Percentiles rank a stretch among this genome's conserved stretches.
These are phyloP conservation scores for Cryptosporidium bovis DNA, from an alignment of 169 alveolate genomes.

Conservation along the genomic window DNA sequence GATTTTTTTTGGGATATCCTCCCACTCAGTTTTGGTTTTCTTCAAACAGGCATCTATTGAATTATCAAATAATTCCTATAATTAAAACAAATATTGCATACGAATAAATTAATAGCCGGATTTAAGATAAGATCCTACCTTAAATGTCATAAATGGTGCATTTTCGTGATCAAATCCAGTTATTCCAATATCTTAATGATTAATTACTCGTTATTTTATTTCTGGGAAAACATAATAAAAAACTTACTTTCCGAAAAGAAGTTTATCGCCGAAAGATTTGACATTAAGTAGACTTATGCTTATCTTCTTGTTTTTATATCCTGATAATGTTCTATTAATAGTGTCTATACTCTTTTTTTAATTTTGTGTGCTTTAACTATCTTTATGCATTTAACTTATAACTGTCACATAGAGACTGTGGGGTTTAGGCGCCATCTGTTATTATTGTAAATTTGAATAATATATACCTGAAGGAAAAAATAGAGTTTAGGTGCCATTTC, in stretches of 20 bases:
- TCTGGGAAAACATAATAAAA: neutral
- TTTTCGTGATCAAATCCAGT: conserved; percentile 69
- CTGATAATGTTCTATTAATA: too few relatives aligned
- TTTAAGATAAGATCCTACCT: conserved; percentile 3
- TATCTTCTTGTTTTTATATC: neutral
- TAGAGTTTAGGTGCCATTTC: too few relatives aligned
- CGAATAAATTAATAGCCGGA: neutral
- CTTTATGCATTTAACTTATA: neutral
- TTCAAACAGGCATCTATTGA: conserved; percentile 64
- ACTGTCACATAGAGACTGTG: conserved; percentile 56
- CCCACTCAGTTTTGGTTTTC: conserved; percentile 30
- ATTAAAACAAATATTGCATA: neutral
- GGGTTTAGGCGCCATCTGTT: conserved; percentile 29
- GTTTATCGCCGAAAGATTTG: conserved; percentile 44
- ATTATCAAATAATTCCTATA: conserved; percentile 66
- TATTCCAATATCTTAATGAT: conserved; percentile 40
- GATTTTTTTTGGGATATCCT: conserved; percentile 6
- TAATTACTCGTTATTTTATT: neutral
- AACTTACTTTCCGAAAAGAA: conserved; percentile 72
- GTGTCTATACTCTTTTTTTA: too few relatives aligned
- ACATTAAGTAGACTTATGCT: neutral
- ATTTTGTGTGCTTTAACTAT: neutral
- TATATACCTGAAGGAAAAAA: too few relatives aligned
- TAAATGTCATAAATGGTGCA: conserved; percentile 71
- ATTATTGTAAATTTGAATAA: neutral